phyloP scores from a whole-genome alignment of 768 basidiomycete genomes.

The Tricholoma sp. region DNA sequence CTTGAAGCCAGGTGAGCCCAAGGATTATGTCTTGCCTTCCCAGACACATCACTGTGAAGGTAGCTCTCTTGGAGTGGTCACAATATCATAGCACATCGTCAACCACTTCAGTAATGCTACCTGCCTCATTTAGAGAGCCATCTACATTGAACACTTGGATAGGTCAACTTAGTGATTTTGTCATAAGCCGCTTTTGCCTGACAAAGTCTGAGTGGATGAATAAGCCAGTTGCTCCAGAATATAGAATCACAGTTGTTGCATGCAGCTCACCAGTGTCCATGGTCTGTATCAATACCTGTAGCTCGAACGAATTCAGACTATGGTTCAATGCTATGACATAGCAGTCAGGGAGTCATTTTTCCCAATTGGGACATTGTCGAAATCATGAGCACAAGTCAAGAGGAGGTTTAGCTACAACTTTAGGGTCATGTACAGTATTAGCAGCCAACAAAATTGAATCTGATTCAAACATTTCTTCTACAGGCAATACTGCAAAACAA shows the following conservation, averaged over 20 bases:
- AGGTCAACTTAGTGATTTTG: neutral
- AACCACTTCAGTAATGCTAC: slow-evolving; percentile 15
- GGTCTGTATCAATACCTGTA: neutral
- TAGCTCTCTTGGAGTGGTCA: neutral
- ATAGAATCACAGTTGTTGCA: neutral
- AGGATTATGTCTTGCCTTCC: neutral
- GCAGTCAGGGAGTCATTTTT: too few relatives aligned
- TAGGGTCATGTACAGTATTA: neutral
- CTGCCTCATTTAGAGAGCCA: slow-evolving; percentile 11
- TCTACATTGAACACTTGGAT: slow-evolving; percentile 21
- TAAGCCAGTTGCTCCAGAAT: neutral
- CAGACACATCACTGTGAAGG: neutral
- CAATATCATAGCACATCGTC: too few relatives aligned
- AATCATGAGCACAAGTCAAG: neutral
- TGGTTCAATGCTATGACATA: neutral
- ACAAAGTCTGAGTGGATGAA: neutral
- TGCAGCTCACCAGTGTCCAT: neutral
- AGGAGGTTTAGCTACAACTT: neutral
- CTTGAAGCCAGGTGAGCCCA: too few relatives aligned
- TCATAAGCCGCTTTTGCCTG: neutral
- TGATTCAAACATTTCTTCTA: neutral
- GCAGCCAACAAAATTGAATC: neutral
- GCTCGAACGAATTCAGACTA: neutral
- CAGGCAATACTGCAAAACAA: neutral
- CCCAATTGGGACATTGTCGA: neutral